These are phyloP conservation scores for Penicillium sclerotigenum DNA, from an alignment of 2,329 filamentous ascomycete species.

Conservation along the genomic window DNA sequence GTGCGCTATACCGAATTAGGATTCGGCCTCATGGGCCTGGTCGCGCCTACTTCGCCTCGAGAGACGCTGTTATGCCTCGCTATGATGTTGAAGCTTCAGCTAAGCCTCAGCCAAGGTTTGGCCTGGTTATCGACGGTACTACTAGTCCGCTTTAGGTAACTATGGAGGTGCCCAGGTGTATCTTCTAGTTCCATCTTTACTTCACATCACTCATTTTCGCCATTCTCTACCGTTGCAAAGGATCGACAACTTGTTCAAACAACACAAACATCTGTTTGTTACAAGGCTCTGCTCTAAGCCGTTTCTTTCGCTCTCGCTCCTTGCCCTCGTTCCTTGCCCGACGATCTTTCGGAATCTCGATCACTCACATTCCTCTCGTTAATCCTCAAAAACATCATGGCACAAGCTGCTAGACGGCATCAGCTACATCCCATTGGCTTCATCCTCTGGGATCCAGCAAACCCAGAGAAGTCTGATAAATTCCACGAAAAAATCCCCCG, in stretches of 20 bases:
- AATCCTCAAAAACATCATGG: background rate
- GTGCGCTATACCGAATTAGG: background rate
- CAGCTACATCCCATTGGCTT: background rate
- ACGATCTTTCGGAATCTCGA: background rate
- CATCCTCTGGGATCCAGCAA: slow-evolving; percentile 17
- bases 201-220: background rate
- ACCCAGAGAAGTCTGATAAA: background rate
- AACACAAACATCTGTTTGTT: background rate
- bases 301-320: background rate
- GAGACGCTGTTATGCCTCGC: background rate
- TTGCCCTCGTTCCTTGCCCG: background rate
- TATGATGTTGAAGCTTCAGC: background rate
- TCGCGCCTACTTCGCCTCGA: background rate
- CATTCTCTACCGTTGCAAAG: background rate
- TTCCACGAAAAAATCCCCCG: slow-evolving; percentile 8
- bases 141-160: background rate
- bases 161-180: background rate
- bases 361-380: background rate
- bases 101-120: background rate
- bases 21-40: background rate
- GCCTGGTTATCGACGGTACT: background rate
- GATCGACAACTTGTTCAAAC: background rate
- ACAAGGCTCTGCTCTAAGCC: too few species aligned
- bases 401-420: background rate
- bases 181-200: background rate